Evolutionary conservation across 495 filamentous ascomycete genomes (phyloP).

Genomic region (Penicillium malachiteum): DNA sequence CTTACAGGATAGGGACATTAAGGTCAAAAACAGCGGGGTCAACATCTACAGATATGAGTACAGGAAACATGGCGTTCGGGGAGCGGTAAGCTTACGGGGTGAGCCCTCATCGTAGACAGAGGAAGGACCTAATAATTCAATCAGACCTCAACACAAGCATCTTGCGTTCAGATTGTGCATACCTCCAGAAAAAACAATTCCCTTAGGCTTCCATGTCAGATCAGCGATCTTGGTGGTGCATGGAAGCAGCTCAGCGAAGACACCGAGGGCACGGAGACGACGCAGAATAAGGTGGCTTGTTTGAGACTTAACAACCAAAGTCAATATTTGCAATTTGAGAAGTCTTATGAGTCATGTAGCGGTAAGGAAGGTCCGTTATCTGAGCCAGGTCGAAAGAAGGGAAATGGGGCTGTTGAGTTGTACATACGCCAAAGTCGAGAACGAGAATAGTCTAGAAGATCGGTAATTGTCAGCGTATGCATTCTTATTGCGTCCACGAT

Average conservation of each 20-base stretch:
- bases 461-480: slow-evolving; percentile 7
- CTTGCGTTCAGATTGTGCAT: background rate
- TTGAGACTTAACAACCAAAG: slow-evolving; percentile 8
- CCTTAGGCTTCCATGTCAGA: slow-evolving; percentile 73
- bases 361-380: slow-evolving; percentile 7
- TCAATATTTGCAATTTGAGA: slow-evolving; percentile 6
- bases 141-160: slow-evolving; percentile 3
- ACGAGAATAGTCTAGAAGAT: slow-evolving; percentile 17
- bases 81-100: slow-evolving; percentile 15
- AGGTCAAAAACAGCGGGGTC: slow-evolving; percentile 28
- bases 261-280: slow-evolving; percentile 73
- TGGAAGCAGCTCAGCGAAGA: slow-evolving; percentile 90
- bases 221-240: slow-evolving; percentile 85
- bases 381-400: slow-evolving; percentile 6
- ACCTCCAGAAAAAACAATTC: slow-evolving; percentile 25
- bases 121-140: slow-evolving; percentile 15
- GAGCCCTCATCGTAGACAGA: slow-evolving; percentile 26
- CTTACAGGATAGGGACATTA: slow-evolving; percentile 21
- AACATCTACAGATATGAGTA: slow-evolving; percentile 20
- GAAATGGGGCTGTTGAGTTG: background rate
- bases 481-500: background rate
- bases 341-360: slow-evolving; percentile 1
- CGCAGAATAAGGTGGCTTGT: slow-evolving; percentile 67
- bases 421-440: slow-evolving; percentile 17
- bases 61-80: slow-evolving; percentile 1